Base-by-base conservation (phyloP, 208 protist species). In the Acanthamoeba triangularis region DNA sequence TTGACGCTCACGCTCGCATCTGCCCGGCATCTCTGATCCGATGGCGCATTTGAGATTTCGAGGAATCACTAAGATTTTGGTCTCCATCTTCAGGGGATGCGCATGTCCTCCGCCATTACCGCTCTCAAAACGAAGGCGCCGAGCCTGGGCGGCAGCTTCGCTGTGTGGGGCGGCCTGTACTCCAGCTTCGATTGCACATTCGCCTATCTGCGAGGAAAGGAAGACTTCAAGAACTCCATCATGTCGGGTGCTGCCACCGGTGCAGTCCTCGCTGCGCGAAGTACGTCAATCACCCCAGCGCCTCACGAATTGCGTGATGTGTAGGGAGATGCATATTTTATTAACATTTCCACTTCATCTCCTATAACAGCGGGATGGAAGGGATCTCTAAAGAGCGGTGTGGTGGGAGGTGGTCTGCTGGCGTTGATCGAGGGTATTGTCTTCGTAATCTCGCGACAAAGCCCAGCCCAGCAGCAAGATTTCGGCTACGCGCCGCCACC, bases 81-180 rank as follows among this genome's bases (percentile, higher is more conserved):
- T 65, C 59, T 78, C 23, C 33, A 74, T 78, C 33, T 25, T 10
- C 90, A 84, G 69, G 91, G 69, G 91, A 94, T 85, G 91, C 41
- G 72, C 13, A 63, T 84, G 16, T 41, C 91, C 20, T 85, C 91
- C 7, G 41, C 72, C 30, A 65, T 78, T 18, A 94, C 69, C 0
- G 91, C 69, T 0, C 49, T 93, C 44, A 72, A 76, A 52, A 54
- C 87, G 20, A 67, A 44, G 49, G 91, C 54, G 11, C 72, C 91
- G 5, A 69, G 69, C 25, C 69, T 94, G 16, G 72, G 91, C 25
- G 91, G 72, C n/a, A 94, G 91, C 54, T 94, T 94, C 28, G 91
- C 91, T 1, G 91, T 94, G 6, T 94, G 91, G 91, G 91, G 91
- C 37, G 91, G 91, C 49, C 67, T 94, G n/a, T 94, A 85, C 91